These are phyloP conservation scores for Plasmopara viticola DNA, from an alignment of 352 stramenopile genomes.

Conservation along the genomic window DNA sequence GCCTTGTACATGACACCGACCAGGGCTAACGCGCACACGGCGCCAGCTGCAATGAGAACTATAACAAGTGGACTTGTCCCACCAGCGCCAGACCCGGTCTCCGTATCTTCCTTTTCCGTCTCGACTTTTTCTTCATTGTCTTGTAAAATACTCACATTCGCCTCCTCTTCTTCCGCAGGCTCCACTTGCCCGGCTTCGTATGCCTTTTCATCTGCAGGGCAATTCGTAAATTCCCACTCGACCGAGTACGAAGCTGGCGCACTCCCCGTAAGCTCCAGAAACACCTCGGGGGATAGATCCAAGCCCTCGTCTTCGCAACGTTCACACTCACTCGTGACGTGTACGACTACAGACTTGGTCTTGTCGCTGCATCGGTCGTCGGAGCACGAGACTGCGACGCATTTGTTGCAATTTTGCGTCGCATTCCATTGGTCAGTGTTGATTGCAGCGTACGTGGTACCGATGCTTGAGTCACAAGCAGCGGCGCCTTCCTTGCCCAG, in stretches of 20 bases:
- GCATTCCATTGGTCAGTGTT: constrained; percentile 48
- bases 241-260: constrained; percentile 20
- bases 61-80: constrained; percentile 23
- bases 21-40: constrained; percentile 15
- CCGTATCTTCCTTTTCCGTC: constrained; percentile 14
- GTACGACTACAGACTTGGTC: constrained; percentile 31
- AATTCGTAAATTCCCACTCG: constrained; percentile 42
- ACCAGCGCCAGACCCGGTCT: constrained; percentile 7
- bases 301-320: constrained; percentile 51
- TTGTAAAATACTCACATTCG: constrained; percentile 26
- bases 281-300: constrained; percentile 34
- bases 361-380: constrained; percentile 37
- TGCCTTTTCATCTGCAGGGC: constrained; percentile 11
- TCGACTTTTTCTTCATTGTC: constrained; percentile 20
- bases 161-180: constrained; percentile 5
- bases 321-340: constrained; percentile 48
- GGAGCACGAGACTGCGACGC: constrained; percentile 42
- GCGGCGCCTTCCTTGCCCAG: constrained; percentile 20
- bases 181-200: constrained; percentile 25
- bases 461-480: constrained; percentile 32
- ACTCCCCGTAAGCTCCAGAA: constrained; percentile 34
- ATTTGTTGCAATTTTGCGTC: constrained; percentile 47
- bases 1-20: constrained; percentile 13
- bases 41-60: constrained; percentile 12
- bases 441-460: constrained; percentile 48